These are phyloP conservation scores for Tetracentron sinense DNA, from an alignment of 164 flowering plant species.

Conservation along the genomic window DNA sequence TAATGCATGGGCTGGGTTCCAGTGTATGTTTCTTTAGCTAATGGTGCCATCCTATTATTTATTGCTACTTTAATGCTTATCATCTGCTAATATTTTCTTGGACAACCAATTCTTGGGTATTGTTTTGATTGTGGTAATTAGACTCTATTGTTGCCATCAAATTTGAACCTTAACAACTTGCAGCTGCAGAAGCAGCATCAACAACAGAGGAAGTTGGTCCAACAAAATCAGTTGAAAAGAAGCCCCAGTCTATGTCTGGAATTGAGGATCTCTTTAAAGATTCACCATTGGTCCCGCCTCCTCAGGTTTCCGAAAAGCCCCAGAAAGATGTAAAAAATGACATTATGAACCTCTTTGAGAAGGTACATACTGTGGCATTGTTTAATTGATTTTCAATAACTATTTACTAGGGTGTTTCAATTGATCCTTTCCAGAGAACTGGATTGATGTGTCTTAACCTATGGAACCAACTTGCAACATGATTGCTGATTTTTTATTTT, in stretches of 20 bases:
- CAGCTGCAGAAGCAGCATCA: slow-evolving; percentile 70
- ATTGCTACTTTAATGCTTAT: no score
- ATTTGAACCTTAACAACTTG: slow-evolving; percentile 15
- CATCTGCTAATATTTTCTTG: no score
- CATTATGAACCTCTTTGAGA: slow-evolving; percentile 96
- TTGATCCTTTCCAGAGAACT: no score
- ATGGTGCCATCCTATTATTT: not conserved
- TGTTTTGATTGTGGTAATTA: not conserved
- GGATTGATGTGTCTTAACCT: not conserved
- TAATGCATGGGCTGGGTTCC: slow-evolving; percentile 87
- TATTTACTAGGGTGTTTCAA: no score
- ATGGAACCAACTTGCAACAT: not conserved
- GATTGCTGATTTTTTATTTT: no score
- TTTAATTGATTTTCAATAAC: not conserved
- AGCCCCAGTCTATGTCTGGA: slow-evolving; percentile 41
- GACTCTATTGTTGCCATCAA: slow-evolving; percentile 6
- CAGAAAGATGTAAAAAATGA: slow-evolving; percentile 83
- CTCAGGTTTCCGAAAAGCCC: slow-evolving; percentile 36
- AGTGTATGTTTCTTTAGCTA: slow-evolving; percentile 43
- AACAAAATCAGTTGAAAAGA: slow-evolving; percentile 41
- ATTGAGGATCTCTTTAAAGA: slow-evolving; percentile 74
- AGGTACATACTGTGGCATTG: slow-evolving; percentile 40
- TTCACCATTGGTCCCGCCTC: slow-evolving; percentile 36
- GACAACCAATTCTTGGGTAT: not conserved
- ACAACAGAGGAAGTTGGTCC: slow-evolving; percentile 41